Conservation (phyloP, 2,329 filamentous ascomycete genomes). For the Xylaria sp. region DNA sequence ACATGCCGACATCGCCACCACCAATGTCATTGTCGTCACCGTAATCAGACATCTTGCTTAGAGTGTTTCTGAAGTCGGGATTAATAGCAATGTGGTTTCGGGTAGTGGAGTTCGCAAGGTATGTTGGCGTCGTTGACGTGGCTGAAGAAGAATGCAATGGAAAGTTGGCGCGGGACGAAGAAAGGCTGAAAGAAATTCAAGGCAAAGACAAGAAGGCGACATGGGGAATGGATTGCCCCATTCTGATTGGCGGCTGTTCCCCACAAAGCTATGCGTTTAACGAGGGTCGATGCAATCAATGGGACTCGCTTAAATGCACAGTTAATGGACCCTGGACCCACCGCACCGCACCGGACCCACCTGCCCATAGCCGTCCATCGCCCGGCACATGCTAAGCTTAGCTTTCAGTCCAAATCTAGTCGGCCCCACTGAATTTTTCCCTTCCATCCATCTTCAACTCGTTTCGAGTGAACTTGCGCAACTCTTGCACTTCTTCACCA, state of each 20-base stretch:
- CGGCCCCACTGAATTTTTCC: conserved; percentile 22
- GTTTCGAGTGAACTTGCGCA: neutral
- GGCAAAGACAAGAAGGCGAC: neutral
- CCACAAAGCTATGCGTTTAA: neutral
- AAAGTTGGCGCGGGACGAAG: neutral
- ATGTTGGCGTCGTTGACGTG: conserved; percentile 14
- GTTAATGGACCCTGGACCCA: neutral
- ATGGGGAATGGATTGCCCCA: neutral
- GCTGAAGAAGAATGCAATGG: conserved; percentile 25
- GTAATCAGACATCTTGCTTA: conserved; percentile 30
- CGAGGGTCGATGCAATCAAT: neutral
- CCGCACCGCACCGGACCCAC: too few relatives aligned
- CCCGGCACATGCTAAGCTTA: too few relatives aligned
- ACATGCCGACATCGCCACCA: conserved; percentile 20
- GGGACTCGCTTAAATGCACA: neutral
- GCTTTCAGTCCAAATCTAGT: neutral
- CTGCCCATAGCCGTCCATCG: too few relatives aligned
- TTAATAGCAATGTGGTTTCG: conserved; percentile 11
- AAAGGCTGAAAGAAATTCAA: conserved; percentile 27
- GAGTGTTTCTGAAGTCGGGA: conserved; percentile 8
- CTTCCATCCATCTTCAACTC: conserved; percentile 3
- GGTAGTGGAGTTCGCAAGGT: neutral
- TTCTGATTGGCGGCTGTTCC: conserved; percentile 8
- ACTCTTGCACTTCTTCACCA: neutral
- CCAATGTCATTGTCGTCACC: conserved; percentile 30